A percentile compares a stretch with the other conserved stretches of the same genome.
Conservation (phyloP, 192 early-diverging fungal species). For the Linnemannia hyalina region DNA sequence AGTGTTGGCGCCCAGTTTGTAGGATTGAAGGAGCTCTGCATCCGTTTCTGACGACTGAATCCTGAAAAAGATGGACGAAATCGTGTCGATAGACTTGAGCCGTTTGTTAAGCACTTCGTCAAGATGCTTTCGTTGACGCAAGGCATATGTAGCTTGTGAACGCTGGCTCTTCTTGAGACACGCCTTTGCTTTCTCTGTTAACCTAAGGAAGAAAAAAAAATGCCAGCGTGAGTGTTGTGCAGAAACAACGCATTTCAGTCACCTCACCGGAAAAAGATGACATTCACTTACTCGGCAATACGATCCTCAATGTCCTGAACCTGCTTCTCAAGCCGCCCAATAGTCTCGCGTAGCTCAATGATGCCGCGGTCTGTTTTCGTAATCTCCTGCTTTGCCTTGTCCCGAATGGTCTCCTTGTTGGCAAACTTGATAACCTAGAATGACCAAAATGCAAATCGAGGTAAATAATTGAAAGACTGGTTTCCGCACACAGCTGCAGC, state of each 20-base stretch:
- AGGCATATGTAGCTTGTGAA: constrained; percentile 65
- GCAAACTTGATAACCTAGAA: constrained; percentile 52
- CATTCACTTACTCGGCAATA: constrained; percentile 62
- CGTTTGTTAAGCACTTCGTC: constrained; percentile 69
- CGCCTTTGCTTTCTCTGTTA: constrained; percentile 54
- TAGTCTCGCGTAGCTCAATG: constrained; percentile 66
- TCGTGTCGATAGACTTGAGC: constrained; percentile 66
- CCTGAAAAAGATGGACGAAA: constrained; percentile 71
- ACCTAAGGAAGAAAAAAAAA: constrained; percentile 7
- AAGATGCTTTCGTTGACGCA: constrained; percentile 67
- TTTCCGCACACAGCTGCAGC: neutral
- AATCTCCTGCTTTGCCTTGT: constrained; percentile 56
- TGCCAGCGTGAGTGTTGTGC: neutral
- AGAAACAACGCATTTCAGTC: neutral
- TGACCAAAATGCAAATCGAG: neutral
- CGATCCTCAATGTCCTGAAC: constrained; percentile 70
- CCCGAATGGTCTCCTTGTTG: constrained; percentile 34
- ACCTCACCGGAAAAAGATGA: neutral
- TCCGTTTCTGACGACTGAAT: constrained; percentile 76
- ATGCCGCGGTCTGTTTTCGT: constrained; percentile 71
- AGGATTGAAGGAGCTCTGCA: constrained; percentile 71
- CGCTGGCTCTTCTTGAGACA: constrained; percentile 62
- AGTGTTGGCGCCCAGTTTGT: constrained; percentile 69
- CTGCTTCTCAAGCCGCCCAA: constrained; percentile 63
- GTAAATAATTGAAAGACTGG: neutral